Percentiles rank a stretch among this genome's conserved stretches.
Evolutionary conservation across 1,284 basidiomycete genomes (phyloP).

Genomic region (Polyporus tsugae): DNA sequence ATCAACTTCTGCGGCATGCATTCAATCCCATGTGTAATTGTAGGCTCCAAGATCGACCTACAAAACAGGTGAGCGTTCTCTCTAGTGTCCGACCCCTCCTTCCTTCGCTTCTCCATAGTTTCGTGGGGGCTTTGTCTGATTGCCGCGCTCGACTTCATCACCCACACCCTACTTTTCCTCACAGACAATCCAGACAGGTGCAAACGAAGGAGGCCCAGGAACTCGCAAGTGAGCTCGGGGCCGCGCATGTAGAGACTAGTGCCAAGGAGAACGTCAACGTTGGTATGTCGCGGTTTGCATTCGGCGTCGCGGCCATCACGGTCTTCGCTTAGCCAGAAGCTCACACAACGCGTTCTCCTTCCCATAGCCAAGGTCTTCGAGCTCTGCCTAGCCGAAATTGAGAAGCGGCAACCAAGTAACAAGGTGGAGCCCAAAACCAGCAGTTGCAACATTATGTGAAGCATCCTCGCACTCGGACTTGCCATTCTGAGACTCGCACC

Average conservation of each 20-base stretch:
- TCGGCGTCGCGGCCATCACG: slow-evolving; percentile 7
- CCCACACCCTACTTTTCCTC: slow-evolving; percentile 40
- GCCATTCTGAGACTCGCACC: not conserved
- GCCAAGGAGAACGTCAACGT: slow-evolving; percentile 92
- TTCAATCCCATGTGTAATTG: slow-evolving; percentile 94
- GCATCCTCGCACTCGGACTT: slow-evolving; percentile 21
- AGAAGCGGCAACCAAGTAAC: slow-evolving; percentile 70
- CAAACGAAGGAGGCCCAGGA: slow-evolving; percentile 77
- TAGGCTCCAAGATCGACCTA: slow-evolving; percentile 95
- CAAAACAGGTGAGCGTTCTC: slow-evolving; percentile 63
- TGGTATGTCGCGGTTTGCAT: slow-evolving; percentile 61
- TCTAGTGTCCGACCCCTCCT: slow-evolving; percentile 12
- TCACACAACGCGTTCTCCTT: slow-evolving; percentile 17
- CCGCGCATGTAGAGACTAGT: slow-evolving; percentile 89
- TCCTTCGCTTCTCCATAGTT: slow-evolving; percentile 15
- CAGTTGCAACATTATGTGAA: slow-evolving; percentile 78
- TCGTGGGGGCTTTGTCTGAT: slow-evolving; percentile 4
- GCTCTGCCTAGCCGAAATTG: slow-evolving; percentile 87
- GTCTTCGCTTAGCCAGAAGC: slow-evolving; percentile 7
- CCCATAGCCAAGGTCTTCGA: slow-evolving; percentile 86
- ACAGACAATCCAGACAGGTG: slow-evolving; percentile 73
- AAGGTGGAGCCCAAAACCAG: slow-evolving; percentile 65
- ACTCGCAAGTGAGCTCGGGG: slow-evolving; percentile 77
- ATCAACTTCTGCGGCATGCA: slow-evolving; percentile 92
- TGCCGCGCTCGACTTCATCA: slow-evolving; percentile 21